phyloP scores from a whole-genome alignment of 1,284 basidiomycete genomes.

The Rhodotorula sp. region DNA sequence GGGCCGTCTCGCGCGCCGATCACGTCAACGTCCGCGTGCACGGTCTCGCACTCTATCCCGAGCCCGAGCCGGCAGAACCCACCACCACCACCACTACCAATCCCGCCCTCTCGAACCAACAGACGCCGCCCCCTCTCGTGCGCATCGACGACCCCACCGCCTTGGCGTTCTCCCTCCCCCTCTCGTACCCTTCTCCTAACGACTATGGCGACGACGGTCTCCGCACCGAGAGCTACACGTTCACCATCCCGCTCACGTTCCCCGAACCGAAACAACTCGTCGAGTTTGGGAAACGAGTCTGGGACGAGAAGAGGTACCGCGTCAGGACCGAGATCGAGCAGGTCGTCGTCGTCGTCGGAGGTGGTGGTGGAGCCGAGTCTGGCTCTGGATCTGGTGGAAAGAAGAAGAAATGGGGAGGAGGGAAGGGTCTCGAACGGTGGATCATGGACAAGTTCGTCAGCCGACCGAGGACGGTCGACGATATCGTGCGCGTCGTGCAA shows the following conservation, averaged over 20 bases:
- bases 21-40: constrained; percentile 23
- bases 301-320: constrained; percentile 21
- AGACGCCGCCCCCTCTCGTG: constrained; percentile 14
- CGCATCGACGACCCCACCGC: constrained; percentile 15
- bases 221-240: constrained; percentile 19
- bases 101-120: constrained; percentile 15
- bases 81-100: constrained; percentile 19
- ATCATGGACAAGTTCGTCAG: constrained; percentile 14
- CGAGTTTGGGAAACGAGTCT: constrained; percentile 24
- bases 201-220: constrained; percentile 8
- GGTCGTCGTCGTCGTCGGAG: background rate
- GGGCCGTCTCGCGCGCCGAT: constrained; percentile 30
- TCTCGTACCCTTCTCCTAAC: constrained; percentile 26
- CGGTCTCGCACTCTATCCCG: constrained; percentile 15
- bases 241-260: constrained; percentile 36
- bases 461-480: background rate
- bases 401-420: background rate
- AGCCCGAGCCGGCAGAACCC: background rate
- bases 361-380: constrained; percentile 4
- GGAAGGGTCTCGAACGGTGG: background rate
- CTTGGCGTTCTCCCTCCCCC: constrained; percentile 24
- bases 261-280: constrained; percentile 29
- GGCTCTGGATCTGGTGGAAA: background rate
- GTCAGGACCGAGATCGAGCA: constrained; percentile 18
- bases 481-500: background rate